These are phyloP conservation scores for Metschnikowia cubensis DNA, from an alignment of 805 yeast genomes.

Conservation along the genomic window DNA sequence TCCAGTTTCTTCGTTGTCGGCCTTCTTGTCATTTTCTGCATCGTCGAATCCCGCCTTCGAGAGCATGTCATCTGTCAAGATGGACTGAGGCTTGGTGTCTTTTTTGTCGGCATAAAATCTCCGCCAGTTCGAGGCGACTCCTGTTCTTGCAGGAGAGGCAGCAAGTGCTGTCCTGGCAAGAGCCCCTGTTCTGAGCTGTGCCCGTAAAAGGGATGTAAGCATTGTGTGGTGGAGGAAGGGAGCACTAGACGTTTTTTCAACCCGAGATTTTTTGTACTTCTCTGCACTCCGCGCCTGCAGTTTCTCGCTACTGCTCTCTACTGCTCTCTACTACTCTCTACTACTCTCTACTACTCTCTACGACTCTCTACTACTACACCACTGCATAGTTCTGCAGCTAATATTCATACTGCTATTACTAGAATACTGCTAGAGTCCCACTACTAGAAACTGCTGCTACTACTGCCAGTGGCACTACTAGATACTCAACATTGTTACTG, in stretches of 20 bases:
- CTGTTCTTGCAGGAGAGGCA: neutral
- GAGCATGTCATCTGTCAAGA: constrained; percentile 76
- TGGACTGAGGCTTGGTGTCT: constrained; percentile 38
- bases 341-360: neutral
- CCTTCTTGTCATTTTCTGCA: constrained; percentile 17
- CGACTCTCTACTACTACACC: neutral
- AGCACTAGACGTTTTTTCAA: neutral
- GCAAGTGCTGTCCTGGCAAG: constrained; percentile 7
- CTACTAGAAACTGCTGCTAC: neutral
- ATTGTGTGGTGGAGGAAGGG: neutral
- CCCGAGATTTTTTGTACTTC: constrained; percentile 1
- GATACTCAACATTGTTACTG: too few relatives aligned
- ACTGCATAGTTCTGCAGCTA: neutral
- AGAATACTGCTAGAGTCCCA: too few relatives aligned
- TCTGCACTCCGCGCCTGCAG: constrained; percentile 4
- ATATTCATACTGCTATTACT: neutral
- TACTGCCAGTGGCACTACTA: neutral
- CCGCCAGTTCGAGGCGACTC: neutral
- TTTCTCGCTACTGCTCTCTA: neutral
- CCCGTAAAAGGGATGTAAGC: constrained; percentile 12
- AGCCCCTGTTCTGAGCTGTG: constrained; percentile 2
- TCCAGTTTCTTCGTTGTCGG: constrained; percentile 11
- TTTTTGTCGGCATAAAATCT: constrained; percentile 21
- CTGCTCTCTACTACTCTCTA: too few relatives aligned
- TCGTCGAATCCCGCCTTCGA: constrained; percentile 80